Evolutionary conservation across 2,329 filamentous ascomycete genomes (phyloP), one percentile per base, ranked within the genome.

Genomic region (Aspergillus pseudoglaucus): DNA sequence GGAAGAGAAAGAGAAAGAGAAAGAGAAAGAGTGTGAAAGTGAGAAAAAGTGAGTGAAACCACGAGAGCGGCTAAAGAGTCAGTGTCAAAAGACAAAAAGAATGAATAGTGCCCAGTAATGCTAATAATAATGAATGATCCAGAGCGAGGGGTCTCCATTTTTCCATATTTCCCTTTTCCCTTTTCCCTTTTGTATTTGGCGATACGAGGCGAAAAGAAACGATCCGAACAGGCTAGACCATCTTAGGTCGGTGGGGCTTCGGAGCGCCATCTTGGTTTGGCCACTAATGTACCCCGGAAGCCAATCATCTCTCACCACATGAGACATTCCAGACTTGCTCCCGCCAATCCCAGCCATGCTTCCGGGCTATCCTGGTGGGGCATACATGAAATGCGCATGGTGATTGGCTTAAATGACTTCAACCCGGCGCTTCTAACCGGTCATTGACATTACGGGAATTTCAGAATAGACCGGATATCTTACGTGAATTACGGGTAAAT

Each of bases 291-390:
- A 12, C n/a, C 17, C 37, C 14, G 42, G 44, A 42, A 40, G 35
- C 51, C 53, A 55, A 39, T 53, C 42, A 53, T 17, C 25, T 18
- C 12, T 14, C 27, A 44, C 39, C 27, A 39, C 23, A 38, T 54
- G 53, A 56, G 50, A 56, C 53, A 54, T 47, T 39, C 40, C 47
- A 37, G 38, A 44, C 46, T 45, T 42, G 44, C 42, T 30, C 17
- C 37, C 10, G 37, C 37, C 37, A 41, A 23, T 37, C 44, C 47
- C 27, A 38, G 18, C 27, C 44, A 45, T 30, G 30, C 32, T 17
- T 25, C 32, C 14, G 32, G 37, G 10, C 12, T 18, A 18, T 12
- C 10, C 37, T 18, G 8, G 37, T 39, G 37, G 37, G 6, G 17
- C 3, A 5, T 12, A 39, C 37, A 15, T 12, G 6, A 4, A 39